Evolutionary conservation across 1,284 basidiomycete species (phyloP).

Genomic region (Leucoagaricus sp.): DNA sequence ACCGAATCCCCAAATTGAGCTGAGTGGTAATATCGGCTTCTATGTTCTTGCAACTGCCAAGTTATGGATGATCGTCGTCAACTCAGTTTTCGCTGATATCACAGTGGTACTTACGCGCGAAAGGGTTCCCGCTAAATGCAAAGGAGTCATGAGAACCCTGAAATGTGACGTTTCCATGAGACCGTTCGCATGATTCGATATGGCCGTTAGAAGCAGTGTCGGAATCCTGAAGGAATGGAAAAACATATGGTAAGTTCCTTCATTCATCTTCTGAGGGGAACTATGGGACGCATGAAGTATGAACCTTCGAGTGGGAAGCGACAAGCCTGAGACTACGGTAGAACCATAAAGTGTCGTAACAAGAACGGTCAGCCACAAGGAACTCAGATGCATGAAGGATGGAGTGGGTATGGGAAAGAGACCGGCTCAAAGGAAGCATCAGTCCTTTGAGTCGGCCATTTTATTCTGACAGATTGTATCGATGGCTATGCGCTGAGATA

Average conservation of each 20-base stretch:
- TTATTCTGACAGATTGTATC: not conserved
- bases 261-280: too few relatives aligned
- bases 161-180: slow-evolving; percentile 66
- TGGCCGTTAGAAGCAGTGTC: slow-evolving; percentile 50
- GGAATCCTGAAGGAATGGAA: not conserved
- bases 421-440: slow-evolving; percentile 18
- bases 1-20: slow-evolving; percentile 65
- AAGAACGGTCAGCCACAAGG: slow-evolving; percentile 27
- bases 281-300: not conserved
- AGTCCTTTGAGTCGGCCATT: not conserved
- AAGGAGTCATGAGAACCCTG: slow-evolving; percentile 76
- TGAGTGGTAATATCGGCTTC: slow-evolving; percentile 55
- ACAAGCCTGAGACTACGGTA: slow-evolving; percentile 17
- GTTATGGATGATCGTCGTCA: not conserved
- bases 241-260: too few relatives aligned
- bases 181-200: slow-evolving; percentile 57
- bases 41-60: slow-evolving; percentile 57
- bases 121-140: slow-evolving; percentile 53
- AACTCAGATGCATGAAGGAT: slow-evolving; percentile 19
- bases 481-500: not conserved
- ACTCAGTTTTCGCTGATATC: not conserved
- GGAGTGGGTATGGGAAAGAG: slow-evolving; percentile 8
- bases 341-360: slow-evolving; percentile 18
- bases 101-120: slow-evolving; percentile 41
- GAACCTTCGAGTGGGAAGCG: slow-evolving; percentile 22